Conservation (phyloP, 306 rosid species). For the Lathyrus aphaca region DNA sequence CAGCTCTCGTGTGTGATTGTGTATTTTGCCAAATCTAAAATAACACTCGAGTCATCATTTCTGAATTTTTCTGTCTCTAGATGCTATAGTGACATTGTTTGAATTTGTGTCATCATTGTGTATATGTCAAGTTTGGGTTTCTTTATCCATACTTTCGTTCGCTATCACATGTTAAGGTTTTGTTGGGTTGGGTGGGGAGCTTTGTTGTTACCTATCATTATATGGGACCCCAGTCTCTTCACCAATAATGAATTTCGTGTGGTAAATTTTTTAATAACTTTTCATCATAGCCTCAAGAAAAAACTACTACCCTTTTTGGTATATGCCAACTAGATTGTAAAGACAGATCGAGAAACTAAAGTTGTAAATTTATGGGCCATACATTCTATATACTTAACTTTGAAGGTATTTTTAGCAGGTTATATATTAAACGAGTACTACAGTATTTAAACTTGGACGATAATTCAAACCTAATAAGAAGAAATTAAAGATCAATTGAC, state of each 20-base stretch:
- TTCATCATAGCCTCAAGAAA: conserved; percentile 17
- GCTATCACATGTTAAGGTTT: background rate
- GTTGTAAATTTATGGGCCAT: no score
- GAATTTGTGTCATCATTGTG: conserved; percentile 35
- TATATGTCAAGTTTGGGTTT: conserved; percentile 19
- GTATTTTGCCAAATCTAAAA: conserved; percentile 41
- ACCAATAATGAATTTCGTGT: conserved; percentile 31
- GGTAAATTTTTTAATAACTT: conserved; percentile 11
- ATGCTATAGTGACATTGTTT: background rate
- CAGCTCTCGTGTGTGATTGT: background rate
- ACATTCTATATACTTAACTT: no score
- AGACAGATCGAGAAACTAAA: no score
- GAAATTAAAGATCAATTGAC: no score
- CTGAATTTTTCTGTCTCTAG: background rate
- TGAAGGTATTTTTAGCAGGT: no score
- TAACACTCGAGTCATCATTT: conserved; percentile 35
- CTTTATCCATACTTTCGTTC: conserved; percentile 22
- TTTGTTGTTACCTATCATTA: conserved; percentile 25
- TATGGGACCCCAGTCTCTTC: conserved; percentile 41
- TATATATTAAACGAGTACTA: no score
- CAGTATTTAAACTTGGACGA: no score
- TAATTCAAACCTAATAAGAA: no score
- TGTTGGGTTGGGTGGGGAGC: conserved; percentile 6
- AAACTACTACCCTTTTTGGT: background rate
- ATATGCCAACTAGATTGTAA: no score